Evolutionary conservation across 495 filamentous ascomycete species (phyloP).

Genomic region (Aspergillus panamensis): DNA sequence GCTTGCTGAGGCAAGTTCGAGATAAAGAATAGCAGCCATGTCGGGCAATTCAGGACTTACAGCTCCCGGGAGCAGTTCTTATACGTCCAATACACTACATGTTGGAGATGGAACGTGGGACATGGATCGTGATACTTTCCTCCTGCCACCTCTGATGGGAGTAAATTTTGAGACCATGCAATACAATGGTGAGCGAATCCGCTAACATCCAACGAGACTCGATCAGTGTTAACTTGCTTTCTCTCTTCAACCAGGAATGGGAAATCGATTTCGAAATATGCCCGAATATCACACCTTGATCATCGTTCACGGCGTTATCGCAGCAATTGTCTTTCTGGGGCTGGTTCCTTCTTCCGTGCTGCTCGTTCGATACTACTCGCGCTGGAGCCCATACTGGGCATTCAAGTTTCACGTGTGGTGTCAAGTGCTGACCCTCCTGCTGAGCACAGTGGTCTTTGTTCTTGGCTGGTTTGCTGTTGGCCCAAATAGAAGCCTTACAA

Average conservation of each 20-base stretch:
- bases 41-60: conserved; percentile 53
- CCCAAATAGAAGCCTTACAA: conserved; percentile 71
- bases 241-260: conserved; percentile 66
- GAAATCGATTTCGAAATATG: conserved; percentile 76
- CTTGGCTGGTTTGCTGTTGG: conserved; percentile 80
- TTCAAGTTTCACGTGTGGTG: conserved; percentile 82
- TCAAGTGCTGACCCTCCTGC: conserved; percentile 70
- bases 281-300: conserved; percentile 76
- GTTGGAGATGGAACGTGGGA: conserved; percentile 96
- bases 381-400: conserved; percentile 58
- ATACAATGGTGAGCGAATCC: conserved; percentile 75
- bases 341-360: conserved; percentile 77
- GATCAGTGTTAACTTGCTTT: not conserved
- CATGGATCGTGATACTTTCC: conserved; percentile 73
- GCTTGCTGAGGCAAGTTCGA: conserved; percentile 3
- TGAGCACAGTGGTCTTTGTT: conserved; percentile 70
- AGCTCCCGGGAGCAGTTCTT: conserved; percentile 75
- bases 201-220: not conserved
- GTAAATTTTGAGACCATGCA: conserved; percentile 91
- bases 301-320: conserved; percentile 78
- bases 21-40: conserved; percentile 29
- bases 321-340: conserved; percentile 81
- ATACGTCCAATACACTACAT: conserved; percentile 75
- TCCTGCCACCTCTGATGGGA: conserved; percentile 81
- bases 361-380: conserved; percentile 68